These are phyloP conservation scores for Venturia oleaginea DNA, from an alignment of 2,329 filamentous ascomycete genomes.

Conservation along the genomic window DNA sequence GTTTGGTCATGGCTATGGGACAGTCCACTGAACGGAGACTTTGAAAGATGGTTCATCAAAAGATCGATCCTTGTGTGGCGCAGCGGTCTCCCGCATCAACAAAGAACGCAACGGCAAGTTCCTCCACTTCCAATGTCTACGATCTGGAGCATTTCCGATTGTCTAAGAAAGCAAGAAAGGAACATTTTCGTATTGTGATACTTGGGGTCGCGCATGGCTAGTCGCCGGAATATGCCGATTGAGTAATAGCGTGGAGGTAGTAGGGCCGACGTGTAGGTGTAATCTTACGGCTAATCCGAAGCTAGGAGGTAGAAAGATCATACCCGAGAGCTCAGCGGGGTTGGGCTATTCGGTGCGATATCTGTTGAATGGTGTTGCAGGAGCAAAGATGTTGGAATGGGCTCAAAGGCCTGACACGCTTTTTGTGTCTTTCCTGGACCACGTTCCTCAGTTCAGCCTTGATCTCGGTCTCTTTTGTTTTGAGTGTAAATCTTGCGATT, in stretches of 20 bases:
- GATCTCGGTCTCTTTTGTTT: neutral
- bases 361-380: neutral
- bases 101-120: neutral
- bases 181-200: neutral
- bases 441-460: neutral
- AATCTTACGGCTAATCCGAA: neutral
- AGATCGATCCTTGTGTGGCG: neutral
- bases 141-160: neutral
- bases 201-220: neutral
- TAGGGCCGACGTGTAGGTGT: neutral
- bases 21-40: neutral
- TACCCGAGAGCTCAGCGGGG: neutral
- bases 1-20: neutral
- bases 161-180: neutral
- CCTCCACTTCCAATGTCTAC: neutral
- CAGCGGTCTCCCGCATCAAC: neutral
- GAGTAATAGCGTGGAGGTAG: neutral
- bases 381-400: neutral
- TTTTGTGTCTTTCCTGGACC: no score
- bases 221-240: neutral
- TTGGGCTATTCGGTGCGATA: neutral
- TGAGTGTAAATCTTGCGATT: neutral
- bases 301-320: neutral
- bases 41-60: neutral
- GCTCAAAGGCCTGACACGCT: no score